These are phyloP conservation scores for Begonia masoniana DNA, from an alignment of 306 rosid genomes.

Conservation along the genomic window DNA sequence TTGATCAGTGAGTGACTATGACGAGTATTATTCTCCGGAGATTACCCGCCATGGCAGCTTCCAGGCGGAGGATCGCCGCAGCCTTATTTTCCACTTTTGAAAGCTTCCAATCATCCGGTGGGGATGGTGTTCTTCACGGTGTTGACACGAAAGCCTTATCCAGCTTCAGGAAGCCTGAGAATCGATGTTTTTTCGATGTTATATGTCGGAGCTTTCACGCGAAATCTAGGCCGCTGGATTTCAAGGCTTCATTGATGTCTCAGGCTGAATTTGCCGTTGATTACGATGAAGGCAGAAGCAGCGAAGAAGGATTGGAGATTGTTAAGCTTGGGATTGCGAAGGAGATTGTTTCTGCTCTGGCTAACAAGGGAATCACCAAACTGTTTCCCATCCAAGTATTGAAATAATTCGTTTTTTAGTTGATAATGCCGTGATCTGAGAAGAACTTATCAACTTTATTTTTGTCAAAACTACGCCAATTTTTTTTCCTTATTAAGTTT, in stretches of 20 bases:
- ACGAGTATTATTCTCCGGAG: constrained; percentile 11
- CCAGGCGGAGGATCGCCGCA: constrained; percentile 7
- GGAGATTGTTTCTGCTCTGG: constrained; percentile 76
- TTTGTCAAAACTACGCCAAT: too few relatives aligned
- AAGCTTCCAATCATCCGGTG: constrained; percentile 2
- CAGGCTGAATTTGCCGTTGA: constrained; percentile 45
- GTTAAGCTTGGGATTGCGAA: constrained; percentile 56
- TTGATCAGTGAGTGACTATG: constrained; percentile 2
- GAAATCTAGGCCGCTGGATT: constrained; percentile 32
- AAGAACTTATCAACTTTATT: too few relatives aligned
- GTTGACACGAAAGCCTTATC: constrained; percentile 14
- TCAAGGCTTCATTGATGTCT: constrained; percentile 33
- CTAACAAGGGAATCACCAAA: constrained; percentile 59
- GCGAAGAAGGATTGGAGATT: constrained; percentile 68
- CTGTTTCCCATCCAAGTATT: constrained; percentile 91
- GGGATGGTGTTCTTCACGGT: neutral
- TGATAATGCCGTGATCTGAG: too few relatives aligned
- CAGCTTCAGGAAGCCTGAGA: constrained; percentile 1
- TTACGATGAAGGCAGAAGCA: constrained; percentile 33
- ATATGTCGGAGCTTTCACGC: constrained; percentile 33
- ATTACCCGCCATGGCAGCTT: constrained; percentile 10
- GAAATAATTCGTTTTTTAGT: neutral
- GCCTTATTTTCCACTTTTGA: constrained; percentile 7
- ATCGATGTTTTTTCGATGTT: constrained; percentile 9
- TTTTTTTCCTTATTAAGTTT: too few relatives aligned